phyloP scores from a whole-genome alignment of 768 basidiomycete species.

The Leccinum longicurvipes region DNA sequence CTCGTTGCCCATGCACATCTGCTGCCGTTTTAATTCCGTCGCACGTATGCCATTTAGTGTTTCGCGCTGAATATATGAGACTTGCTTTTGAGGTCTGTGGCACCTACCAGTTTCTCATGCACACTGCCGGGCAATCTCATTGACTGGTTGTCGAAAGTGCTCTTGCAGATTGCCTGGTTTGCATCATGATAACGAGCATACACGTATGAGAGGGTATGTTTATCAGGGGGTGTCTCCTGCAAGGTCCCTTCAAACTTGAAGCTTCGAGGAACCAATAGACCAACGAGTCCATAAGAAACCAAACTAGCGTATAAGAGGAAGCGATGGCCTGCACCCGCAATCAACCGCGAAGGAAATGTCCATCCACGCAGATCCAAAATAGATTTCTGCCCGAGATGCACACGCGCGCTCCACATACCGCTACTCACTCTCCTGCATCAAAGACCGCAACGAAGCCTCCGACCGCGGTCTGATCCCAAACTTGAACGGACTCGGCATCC shows the following conservation, averaged over 20 bases:
- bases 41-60: background rate
- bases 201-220: too few relatives aligned
- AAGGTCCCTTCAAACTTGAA: too few relatives aligned
- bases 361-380: background rate
- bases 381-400: background rate
- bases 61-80: background rate
- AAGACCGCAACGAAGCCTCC: slow-evolving; percentile 10
- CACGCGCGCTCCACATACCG: background rate
- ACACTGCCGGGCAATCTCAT: background rate
- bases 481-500: slow-evolving; percentile 21
- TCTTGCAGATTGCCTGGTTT: too few relatives aligned
- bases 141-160: too few relatives aligned
- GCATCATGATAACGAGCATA: too few relatives aligned
- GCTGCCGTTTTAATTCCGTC: background rate
- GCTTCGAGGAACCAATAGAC: too few relatives aligned
- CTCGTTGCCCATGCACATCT: background rate
- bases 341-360: background rate
- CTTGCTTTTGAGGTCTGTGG: background rate
- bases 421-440: slow-evolving; percentile 12
- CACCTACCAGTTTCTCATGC: background rate
- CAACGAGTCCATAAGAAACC: background rate
- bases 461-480: slow-evolving; percentile 22
- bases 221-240: background rate
- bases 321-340: background rate
- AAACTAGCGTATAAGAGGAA: background rate